Conservation (phyloP, 2,329 filamentous ascomycete species). For the Pezicula carpinea region DNA sequence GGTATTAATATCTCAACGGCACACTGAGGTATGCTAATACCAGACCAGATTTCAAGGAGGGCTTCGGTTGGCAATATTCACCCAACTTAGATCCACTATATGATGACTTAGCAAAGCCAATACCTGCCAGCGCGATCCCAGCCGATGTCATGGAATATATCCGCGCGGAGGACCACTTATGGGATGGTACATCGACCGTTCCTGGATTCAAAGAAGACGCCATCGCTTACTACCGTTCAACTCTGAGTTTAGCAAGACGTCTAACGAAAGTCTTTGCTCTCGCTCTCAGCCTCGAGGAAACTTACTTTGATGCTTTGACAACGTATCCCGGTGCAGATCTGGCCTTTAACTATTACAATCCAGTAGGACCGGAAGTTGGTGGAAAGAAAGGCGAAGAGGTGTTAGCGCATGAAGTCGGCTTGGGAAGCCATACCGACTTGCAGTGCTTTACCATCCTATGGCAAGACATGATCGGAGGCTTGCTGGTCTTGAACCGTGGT, state of each 20-base stretch:
- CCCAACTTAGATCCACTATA: not conserved
- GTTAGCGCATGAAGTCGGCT: constrained; percentile 30
- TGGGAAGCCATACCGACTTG: constrained; percentile 49
- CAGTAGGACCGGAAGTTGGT: constrained; percentile 20
- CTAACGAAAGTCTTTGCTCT: constrained; percentile 46
- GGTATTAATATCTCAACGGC: too few species aligned
- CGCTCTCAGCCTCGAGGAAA: constrained; percentile 41
- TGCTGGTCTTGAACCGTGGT: constrained; percentile 38
- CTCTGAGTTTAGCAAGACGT: constrained; percentile 41
- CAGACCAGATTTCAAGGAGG: not conserved
- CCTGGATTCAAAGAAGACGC: constrained; percentile 38
- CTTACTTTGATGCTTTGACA: constrained; percentile 46
- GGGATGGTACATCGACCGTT: constrained; percentile 36
- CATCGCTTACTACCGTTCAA: constrained; percentile 39
- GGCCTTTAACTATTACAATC: constrained; percentile 35
- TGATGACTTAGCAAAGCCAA: not conserved
- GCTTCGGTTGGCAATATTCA: not conserved
- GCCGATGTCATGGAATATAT: not conserved
- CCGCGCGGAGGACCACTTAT: not conserved
- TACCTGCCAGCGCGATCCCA: not conserved
- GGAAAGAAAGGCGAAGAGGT: not conserved
- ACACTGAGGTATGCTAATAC: too few species aligned
- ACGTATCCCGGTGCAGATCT: constrained; percentile 38
- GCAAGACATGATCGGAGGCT: constrained; percentile 37
- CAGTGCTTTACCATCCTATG: constrained; percentile 46